Evolutionary conservation across 345 rosid species (phyloP), one percentile per base, ranked within the genome.

Genomic region (Theobroma cacao): DNA sequence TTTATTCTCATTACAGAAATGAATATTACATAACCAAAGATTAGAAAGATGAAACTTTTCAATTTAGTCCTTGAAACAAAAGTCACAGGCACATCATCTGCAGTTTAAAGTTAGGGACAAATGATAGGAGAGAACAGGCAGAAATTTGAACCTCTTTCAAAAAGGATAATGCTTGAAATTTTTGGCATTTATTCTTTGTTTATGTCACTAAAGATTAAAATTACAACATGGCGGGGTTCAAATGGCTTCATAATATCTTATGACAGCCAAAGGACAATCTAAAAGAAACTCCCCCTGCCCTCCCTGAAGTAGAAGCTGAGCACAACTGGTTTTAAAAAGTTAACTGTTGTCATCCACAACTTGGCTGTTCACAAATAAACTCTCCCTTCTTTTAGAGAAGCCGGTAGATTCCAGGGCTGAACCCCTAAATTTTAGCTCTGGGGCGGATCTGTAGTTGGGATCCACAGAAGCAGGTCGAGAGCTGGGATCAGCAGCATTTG

Each of bases 371-470:
- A 71, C 90, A 73, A 64, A 91, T 7, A 91, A 47, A 65, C 83
- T 76, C 83, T 90, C 95, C 75, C 95, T 90, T 86, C 96, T 88
- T 60, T 92, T 87, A 47, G 91, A 66, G 79, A 84, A 88, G 59
- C 90, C 91, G 2, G 90, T 12, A 30, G 92, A 65, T 81, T 93
- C 97, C 70, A 93, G 75, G 15, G 84, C 43, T 34, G 93, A 56
- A 30, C 89, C 96, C 76, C 98, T 84, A 62, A 69, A 90, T 64
- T 89, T 94, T 56, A 91, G 85, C 80, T 93, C 93, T 0, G 91
- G 62, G 26, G 83, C 72, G 50, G 93, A 31, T 86, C 97, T 86
- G 58, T 82, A 92, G 77, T 81, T 88, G 33, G 90, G 90, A 76
- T 85, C 86, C 13, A 87, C 89, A 26, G 92, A 78, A 34, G 84